phyloP scores from a whole-genome alignment of 495 filamentous ascomycete species.

The Trichoderma erinaceum region DNA sequence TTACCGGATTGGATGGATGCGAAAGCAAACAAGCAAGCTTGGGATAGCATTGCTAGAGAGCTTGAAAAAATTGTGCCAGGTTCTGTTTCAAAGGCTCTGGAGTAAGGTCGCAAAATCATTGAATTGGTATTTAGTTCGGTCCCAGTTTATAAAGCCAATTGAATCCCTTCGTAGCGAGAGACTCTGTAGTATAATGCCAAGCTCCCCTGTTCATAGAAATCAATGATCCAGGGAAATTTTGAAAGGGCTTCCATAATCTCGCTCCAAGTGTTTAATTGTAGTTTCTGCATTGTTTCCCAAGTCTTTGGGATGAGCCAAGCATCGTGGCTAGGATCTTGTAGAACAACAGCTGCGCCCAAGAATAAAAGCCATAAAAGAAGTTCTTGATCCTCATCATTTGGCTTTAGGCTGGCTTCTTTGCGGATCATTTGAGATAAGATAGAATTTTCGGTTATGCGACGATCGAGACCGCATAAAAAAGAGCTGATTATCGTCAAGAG shows the following conservation, averaged over 20 bases:
- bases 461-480: background rate
- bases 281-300: background rate
- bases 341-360: background rate
- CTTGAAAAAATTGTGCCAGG: slow-evolving; percentile 2
- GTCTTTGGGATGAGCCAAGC: background rate
- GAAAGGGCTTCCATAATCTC: background rate
- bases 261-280: background rate
- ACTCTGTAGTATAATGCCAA: background rate
- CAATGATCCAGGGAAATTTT: background rate
- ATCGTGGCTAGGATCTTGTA: background rate
- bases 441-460: background rate
- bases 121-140: background rate
- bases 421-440: background rate
- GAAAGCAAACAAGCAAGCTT: background rate
- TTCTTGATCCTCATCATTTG: background rate
- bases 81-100: background rate
- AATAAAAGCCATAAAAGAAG: background rate
- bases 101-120: background rate
- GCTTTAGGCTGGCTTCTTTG: background rate
- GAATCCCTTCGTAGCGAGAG: background rate
- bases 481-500: background rate
- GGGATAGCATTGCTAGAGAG: background rate
- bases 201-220: background rate
- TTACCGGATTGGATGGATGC: background rate
- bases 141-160: background rate